phyloP scores from a whole-genome alignment of 2,329 filamentous ascomycete species.

The Ramularia collo-cygni region DNA sequence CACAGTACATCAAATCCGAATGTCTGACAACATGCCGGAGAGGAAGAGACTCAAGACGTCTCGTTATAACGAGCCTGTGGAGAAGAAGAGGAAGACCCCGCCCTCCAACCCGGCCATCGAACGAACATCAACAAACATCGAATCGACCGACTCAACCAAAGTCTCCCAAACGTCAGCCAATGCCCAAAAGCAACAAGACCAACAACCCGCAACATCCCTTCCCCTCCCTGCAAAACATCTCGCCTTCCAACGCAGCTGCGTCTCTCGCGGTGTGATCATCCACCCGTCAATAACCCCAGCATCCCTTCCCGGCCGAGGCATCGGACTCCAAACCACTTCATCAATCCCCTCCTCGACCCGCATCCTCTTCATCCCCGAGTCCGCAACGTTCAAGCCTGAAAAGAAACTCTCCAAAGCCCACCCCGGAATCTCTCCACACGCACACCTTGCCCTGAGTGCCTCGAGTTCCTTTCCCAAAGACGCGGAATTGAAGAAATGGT shows the following conservation, averaged over 20 bases:
- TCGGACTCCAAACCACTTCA: constrained; percentile 68
- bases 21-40: too few relatives aligned
- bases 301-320: constrained; percentile 62
- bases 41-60: too few relatives aligned
- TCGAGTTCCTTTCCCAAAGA: too few relatives aligned
- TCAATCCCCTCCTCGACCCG: constrained; percentile 55
- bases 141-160: too few relatives aligned
- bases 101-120: too few relatives aligned
- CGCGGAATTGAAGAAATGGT: constrained; percentile 12
- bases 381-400: constrained; percentile 55
- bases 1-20: too few relatives aligned
- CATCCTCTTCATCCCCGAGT: constrained; percentile 59
- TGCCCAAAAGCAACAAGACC: too few relatives aligned
- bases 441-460: constrained; percentile 53
- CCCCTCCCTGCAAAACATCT: constrained; percentile 36
- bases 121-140: too few relatives aligned
- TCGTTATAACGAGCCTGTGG: too few relatives aligned
- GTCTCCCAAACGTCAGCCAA: too few relatives aligned
- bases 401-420: constrained; percentile 5
- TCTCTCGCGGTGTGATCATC: constrained; percentile 56
- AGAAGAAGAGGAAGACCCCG: too few relatives aligned
- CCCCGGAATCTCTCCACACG: constrained; percentile 51
- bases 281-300: constrained; percentile 58
- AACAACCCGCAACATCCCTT: too few relatives aligned
- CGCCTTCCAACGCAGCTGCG: constrained; percentile 62